phyloP scores from a whole-genome alignment of 257 asterid species.

The Petunia axillaris region DNA sequence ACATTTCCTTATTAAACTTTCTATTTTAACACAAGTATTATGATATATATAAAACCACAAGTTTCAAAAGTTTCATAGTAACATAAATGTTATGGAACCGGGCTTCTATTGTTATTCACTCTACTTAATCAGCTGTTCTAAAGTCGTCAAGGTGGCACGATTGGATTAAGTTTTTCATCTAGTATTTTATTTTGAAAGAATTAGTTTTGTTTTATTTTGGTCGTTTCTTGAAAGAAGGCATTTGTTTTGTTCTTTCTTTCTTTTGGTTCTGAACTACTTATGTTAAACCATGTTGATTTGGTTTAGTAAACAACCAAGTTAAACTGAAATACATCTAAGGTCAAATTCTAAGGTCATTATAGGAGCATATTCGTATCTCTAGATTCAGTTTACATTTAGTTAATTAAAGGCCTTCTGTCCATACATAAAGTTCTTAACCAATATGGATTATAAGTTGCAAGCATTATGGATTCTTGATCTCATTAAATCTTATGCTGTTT shows the following conservation, averaged over 20 bases:
- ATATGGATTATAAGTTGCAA: neutral
- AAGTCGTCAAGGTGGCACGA: neutral
- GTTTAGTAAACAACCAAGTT: too few species aligned
- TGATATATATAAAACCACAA: too few species aligned
- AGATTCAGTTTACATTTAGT: neutral
- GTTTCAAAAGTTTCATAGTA: too few species aligned
- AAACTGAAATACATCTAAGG: too few species aligned
- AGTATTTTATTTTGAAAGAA: neutral
- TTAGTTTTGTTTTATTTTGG: neutral
- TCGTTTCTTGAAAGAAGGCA: too few species aligned
- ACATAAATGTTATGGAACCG: neutral
- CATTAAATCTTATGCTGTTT: neutral
- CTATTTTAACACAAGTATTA: too few species aligned
- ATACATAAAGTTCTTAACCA: neutral
- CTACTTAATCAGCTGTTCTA: neutral
- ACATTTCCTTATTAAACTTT: too few species aligned
- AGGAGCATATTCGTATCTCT: neutral
- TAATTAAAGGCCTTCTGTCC: neutral
- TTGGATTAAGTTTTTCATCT: neutral
- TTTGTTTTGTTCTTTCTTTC: too few species aligned
- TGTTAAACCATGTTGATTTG: too few species aligned
- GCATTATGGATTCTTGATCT: neutral
- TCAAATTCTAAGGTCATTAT: too few species aligned
- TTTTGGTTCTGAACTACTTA: too few species aligned
- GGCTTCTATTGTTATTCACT: neutral